Percentiles rank a stretch among this genome's conserved stretches.
These are phyloP conservation scores for Conidiobolus incongruus DNA, from an alignment of 371 early-diverging fungal genomes.

Conservation along the genomic window DNA sequence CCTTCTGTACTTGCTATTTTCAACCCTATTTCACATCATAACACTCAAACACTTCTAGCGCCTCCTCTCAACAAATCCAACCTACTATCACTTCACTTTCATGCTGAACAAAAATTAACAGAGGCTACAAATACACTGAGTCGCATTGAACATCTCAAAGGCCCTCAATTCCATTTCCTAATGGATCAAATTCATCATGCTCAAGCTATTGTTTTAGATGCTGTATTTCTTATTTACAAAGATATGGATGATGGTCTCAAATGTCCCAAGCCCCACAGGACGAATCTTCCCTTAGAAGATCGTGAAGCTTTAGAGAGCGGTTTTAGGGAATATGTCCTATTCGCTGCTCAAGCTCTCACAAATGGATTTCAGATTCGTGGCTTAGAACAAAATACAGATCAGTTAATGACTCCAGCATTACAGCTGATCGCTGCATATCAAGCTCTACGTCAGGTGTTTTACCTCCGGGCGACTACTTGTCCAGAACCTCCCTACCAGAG, in stretches of 20 bases:
- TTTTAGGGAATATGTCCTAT: conserved; percentile 2
- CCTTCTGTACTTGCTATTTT: too few relatives aligned
- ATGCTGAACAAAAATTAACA: conserved; percentile 2
- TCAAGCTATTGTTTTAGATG: conserved; percentile 1
- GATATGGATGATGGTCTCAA: conserved; percentile 2
- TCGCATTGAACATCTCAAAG: not conserved
- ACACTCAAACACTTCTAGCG: too few relatives aligned
- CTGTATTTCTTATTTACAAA: conserved; percentile 1
- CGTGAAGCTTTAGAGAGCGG: conserved; percentile 1
- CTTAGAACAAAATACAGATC: conserved; percentile 1
- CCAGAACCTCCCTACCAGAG: conserved; percentile 2
- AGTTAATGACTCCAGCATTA: not conserved
- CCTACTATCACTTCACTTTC: conserved; percentile 1
- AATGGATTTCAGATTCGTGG: conserved; percentile 4
- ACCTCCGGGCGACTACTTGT: not conserved
- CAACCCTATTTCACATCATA: too few relatives aligned
- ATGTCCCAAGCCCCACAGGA: not conserved
- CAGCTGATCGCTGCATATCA: conserved; percentile 2
- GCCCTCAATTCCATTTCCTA: not conserved
- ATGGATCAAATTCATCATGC: conserved; percentile 1
- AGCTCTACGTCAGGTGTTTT: conserved; percentile 2
- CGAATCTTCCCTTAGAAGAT: conserved; percentile 1
- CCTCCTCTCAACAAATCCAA: not conserved
- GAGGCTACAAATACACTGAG: not conserved
- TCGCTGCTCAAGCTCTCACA: conserved; percentile 3